Conservation (phyloP, 768 basidiomycete species). For the Ramaria sp. region DNA sequence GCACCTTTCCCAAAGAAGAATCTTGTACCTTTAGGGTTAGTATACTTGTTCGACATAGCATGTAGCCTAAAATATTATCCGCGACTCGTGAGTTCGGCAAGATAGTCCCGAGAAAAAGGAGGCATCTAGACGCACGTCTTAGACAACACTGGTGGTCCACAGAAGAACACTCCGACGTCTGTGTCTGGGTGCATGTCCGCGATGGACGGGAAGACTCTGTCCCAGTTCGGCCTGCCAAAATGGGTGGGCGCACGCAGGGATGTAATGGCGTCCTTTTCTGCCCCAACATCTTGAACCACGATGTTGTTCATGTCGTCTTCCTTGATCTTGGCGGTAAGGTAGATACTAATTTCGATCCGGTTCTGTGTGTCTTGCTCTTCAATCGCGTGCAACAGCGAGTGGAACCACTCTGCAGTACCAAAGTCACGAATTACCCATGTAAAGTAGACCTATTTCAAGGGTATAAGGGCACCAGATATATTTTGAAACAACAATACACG, state of each 20-base stretch:
- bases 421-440: constrained; percentile 95
- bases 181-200: constrained; percentile 77
- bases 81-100: neutral
- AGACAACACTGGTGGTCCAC: constrained; percentile 68
- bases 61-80: constrained; percentile 39
- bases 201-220: constrained; percentile 60
- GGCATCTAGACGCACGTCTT: constrained; percentile 22
- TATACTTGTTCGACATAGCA: constrained; percentile 77
- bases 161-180: constrained; percentile 91
- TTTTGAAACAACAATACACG: neutral
- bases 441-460: constrained; percentile 52
- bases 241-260: constrained; percentile 84
- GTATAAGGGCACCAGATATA: neutral
- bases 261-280: constrained; percentile 87
- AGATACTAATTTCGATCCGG: constrained; percentile 88
- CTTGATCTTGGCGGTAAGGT: constrained; percentile 83
- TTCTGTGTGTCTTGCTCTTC: constrained; percentile 85
- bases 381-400: constrained; percentile 83
- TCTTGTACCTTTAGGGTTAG: constrained; percentile 59
- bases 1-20: constrained; percentile 82
- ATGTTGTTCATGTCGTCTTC: constrained; percentile 94
- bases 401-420: constrained; percentile 87
- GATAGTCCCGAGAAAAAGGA: too few species aligned
- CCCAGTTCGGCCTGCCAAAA: constrained; percentile 86
- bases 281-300: constrained; percentile 85